Evolutionary conservation across 768 basidiomycete species (phyloP), one percentile per base, ranked within the genome.

Genomic region (Collybiopsis confluens): DNA sequence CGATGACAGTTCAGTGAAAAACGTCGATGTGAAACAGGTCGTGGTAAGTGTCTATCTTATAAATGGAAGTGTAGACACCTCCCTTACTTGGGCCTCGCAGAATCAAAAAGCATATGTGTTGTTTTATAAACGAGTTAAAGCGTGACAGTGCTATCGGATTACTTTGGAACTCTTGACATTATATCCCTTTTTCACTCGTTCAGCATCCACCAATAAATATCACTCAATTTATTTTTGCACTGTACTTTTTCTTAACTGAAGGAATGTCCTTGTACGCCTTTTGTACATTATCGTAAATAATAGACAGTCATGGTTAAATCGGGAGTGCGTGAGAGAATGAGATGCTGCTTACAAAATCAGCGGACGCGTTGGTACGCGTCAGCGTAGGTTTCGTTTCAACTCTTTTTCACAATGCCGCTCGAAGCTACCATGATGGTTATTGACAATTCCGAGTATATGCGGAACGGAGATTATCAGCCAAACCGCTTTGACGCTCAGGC

Each of bases 351-450:
- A 33, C 30, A 5, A 33, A 33, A 33, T 33, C 30, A 33, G 5
- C 33, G 20, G 35, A 27, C 50, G 50, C 50, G 50, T 52, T 52
- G 44, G 30, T 33, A 52, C 37, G 50, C 41, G 41, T 52, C 50
- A 52, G 20, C 38, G 9, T 35, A 15, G 13, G 38, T 24, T 15
- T 26, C 18, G 26, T 7, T 18, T 18, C 41, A 41, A 16, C 56
- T 40, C 45, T 45, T 47, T 47, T 57, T 49, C 76, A 83, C 67
- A 54, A 97, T 97, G 93, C 91, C 92, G 61, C 81, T 97, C 65
- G 95, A 99, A 83, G 95, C 96, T 37, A 96, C 94, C 21, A 94
- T 99, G 85, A 85, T 98, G 74, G 77, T 99, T 13, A 85, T 98
- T 57, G 97, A 99, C 82, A 98, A 98, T 68, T 97, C 93, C 2